A percentile compares a stretch with the other conserved stretches of the same genome.
Conservation (phyloP, 805 yeast genomes). For the Schizosaccharomyces osmophilus region DNA sequence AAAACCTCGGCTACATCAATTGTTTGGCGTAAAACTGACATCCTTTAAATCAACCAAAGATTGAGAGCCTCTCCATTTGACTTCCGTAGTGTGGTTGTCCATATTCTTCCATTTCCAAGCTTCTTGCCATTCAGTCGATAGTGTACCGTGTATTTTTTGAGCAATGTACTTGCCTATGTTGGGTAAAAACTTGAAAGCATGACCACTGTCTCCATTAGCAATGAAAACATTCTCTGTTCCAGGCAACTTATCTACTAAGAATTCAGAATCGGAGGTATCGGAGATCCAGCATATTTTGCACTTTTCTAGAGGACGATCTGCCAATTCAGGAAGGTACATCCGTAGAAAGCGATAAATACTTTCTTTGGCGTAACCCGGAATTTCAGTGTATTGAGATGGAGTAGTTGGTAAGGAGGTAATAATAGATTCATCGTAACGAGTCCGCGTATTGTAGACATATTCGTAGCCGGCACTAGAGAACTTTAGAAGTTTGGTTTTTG, state of each 20-base stretch:
- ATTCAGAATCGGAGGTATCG: background rate
- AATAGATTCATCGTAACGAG: background rate
- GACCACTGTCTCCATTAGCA: constrained; percentile 1
- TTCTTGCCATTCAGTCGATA: background rate
- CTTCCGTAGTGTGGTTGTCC: background rate
- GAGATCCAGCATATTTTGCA: background rate
- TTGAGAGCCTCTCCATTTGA: background rate
- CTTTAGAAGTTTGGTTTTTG: constrained; percentile 6
- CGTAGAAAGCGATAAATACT: background rate
- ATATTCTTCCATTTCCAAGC: background rate
- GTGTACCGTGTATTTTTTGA: background rate
- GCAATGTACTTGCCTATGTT: background rate
- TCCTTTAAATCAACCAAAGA: background rate
- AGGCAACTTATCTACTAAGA: background rate
- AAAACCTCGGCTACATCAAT: no score
- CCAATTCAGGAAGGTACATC: background rate
- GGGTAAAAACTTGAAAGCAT: constrained; percentile 1
- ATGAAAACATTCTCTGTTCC: background rate
- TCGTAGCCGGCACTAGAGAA: constrained; percentile 9
- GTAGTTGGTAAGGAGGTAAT: background rate
- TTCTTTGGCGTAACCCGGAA: background rate
- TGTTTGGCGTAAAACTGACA: background rate
- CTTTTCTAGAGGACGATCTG: background rate
- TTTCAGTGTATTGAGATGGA: background rate
- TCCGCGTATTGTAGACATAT: constrained; percentile 6